phyloP scores from a whole-genome alignment of 2,329 filamentous ascomycete species.

The Emmonsiellopsis sp. region DNA sequence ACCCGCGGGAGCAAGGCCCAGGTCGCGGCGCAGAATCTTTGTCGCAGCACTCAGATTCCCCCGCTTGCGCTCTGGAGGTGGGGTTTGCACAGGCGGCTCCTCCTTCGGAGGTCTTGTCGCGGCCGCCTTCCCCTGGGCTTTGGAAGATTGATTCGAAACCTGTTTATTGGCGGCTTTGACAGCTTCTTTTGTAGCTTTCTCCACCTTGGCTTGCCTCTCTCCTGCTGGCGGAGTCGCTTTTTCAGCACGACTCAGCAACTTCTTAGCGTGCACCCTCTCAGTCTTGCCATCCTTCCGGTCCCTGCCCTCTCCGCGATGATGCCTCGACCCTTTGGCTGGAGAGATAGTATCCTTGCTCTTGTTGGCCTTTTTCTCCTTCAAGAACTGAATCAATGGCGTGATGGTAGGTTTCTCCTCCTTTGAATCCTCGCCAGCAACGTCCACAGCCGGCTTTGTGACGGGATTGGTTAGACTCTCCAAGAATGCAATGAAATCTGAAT shows the following conservation, averaged over 20 bases:
- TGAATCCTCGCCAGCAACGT: slow-evolving; percentile 40
- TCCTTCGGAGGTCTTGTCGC: slow-evolving; percentile 10
- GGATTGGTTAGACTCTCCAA: slow-evolving; percentile 76
- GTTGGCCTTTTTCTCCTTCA: slow-evolving; percentile 85
- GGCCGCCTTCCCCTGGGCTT: slow-evolving; percentile 19
- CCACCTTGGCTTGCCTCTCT: slow-evolving; percentile 26
- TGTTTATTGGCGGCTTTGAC: slow-evolving; percentile 46
- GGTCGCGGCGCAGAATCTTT: slow-evolving; percentile 53
- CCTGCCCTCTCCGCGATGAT: slow-evolving; percentile 23
- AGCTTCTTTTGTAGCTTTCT: slow-evolving; percentile 54
- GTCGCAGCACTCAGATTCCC: slow-evolving; percentile 44
- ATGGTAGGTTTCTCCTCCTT: slow-evolving; percentile 57
- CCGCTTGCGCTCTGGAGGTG: slow-evolving; percentile 40
- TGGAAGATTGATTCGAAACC: slow-evolving; percentile 23
- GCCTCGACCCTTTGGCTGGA: slow-evolving; percentile 36
- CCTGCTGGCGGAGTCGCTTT: slow-evolving; percentile 20
- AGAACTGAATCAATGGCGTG: slow-evolving; percentile 80
- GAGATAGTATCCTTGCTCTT: slow-evolving; percentile 40
- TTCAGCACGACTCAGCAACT: slow-evolving; percentile 30
- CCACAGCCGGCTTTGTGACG: slow-evolving; percentile 47
- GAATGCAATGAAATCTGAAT: slow-evolving; percentile 91
- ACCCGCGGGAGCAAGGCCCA: slow-evolving; percentile 43
- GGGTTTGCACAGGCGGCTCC: not conserved
- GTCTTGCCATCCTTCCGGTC: slow-evolving; percentile 31
- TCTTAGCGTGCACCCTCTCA: slow-evolving; percentile 33